Conservation (phyloP, 2,329 filamentous ascomycete genomes). For the Diaporthe sp. region DNA sequence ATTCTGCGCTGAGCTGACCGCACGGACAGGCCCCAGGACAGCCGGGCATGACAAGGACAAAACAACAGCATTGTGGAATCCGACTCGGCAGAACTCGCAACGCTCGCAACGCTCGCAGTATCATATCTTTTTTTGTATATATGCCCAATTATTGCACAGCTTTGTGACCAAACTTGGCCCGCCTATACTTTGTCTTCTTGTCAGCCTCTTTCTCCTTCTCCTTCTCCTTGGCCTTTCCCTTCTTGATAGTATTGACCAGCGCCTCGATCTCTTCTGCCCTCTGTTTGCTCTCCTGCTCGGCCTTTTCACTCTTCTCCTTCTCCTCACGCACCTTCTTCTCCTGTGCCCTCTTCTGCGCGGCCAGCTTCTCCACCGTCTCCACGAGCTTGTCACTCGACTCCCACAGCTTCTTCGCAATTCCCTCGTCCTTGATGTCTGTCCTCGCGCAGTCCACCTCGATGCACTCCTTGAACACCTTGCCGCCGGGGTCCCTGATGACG, state of each 20-base stretch:
- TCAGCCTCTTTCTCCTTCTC: slow-evolving; percentile 46
- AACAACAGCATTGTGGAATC: not conserved
- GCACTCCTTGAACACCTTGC: slow-evolving; percentile 89
- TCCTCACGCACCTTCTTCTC: slow-evolving; percentile 50
- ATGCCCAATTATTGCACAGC: slow-evolving; percentile 24
- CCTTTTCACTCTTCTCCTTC: slow-evolving; percentile 47
- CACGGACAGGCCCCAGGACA: not conserved
- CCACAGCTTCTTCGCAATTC: slow-evolving; percentile 87
- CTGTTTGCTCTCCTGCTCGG: slow-evolving; percentile 42
- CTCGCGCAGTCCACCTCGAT: slow-evolving; percentile 77
- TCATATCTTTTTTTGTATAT: slow-evolving; percentile 31
- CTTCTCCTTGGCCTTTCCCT: slow-evolving; percentile 48
- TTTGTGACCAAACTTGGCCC: slow-evolving; percentile 36
- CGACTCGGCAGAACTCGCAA: no score
- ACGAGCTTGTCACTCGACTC: slow-evolving; percentile 88
- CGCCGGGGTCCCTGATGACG: slow-evolving; percentile 73
- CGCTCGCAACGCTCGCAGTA: not conserved
- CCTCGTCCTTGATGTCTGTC: slow-evolving; percentile 81
- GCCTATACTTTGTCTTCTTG: slow-evolving; percentile 41
- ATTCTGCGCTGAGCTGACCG: no score
- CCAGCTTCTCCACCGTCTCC: slow-evolving; percentile 82
- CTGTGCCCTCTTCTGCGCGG: slow-evolving; percentile 66
- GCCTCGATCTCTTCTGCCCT: slow-evolving; percentile 46
- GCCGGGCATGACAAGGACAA: not conserved
- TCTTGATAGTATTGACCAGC: slow-evolving; percentile 57